A percentile compares a stretch with the other conserved stretches of the same genome.
Evolutionary conservation across 2,329 filamentous ascomycete genomes (phyloP).

Genomic region (Xylaria digitata): DNA sequence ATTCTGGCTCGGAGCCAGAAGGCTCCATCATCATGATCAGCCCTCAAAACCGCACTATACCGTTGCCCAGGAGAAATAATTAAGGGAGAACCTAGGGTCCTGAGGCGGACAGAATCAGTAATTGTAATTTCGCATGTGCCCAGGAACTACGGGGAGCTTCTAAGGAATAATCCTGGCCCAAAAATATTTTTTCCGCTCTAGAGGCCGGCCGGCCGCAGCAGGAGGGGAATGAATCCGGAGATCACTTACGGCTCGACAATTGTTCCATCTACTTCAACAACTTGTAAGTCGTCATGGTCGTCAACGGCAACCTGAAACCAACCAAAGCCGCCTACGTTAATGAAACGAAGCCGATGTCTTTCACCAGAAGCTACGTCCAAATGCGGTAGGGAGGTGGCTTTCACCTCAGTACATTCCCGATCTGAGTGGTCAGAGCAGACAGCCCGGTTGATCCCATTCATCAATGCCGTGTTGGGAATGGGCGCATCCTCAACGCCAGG

Average conservation of each 20-base stretch:
- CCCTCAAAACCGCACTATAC: constrained; percentile 73
- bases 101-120: background rate
- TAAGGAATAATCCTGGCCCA: background rate
- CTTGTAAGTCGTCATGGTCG: constrained; percentile 62
- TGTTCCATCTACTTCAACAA: constrained; percentile 78
- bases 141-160: background rate
- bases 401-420: constrained; percentile 58
- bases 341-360: constrained; percentile 73
- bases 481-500: constrained; percentile 57
- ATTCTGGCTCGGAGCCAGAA: constrained; percentile 75
- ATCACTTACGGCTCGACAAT: constrained; percentile 64
- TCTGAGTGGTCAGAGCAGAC: constrained; percentile 54
- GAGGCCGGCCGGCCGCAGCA: background rate
- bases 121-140: background rate
- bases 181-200: too few species aligned
- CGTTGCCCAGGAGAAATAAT: constrained; percentile 77
- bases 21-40: constrained; percentile 65
- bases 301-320: constrained; percentile 79
- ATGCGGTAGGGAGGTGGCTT: constrained; percentile 52
- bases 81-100: constrained; percentile 65
- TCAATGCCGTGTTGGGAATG: constrained; percentile 58
- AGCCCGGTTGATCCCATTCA: constrained; percentile 57
- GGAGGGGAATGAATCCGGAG: background rate
- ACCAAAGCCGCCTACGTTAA: constrained; percentile 78
- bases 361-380: constrained; percentile 64